Evolutionary conservation across 1,139 yeast species (phyloP), one percentile per base, ranked within the genome.

Genomic region (Hyphopichia fennica): DNA sequence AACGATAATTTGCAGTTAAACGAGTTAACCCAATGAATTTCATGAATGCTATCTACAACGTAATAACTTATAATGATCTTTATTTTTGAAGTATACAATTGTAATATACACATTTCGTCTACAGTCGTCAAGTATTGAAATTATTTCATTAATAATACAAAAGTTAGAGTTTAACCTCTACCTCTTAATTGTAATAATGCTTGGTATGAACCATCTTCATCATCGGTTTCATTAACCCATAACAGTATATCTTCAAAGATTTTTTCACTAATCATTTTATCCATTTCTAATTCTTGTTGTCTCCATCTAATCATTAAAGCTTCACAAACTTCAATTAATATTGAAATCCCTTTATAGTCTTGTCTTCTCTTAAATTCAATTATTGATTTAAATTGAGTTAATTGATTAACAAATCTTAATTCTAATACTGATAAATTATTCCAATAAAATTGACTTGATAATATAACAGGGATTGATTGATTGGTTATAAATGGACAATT

Each of bases 311-410:
- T 59, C 57, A 84, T 84, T 37, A 88, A 68, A 2, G 69, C 62
- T 54, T 87, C 95, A 60, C 96, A 87, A 28, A 89, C 82, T 61
- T 89, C 96, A 18, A 90, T 72, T 36, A 88, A 61, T 13, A 89
- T 74, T 2, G 80, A 72, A 8, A 77, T 69, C 7, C 80, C 79
- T 36, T 62, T 61, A 30, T 69, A 63, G 44, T 77, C 79, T 50
- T 82, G 85, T 48, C 80, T 70, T 45, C 85, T 71, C 56, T 82
- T 84, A 68, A 83, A 89, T 50, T 77, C 75, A 18, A 88, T 82
- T 3, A 91, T 62, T 2, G 93, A 83, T 41, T 67, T 69, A 62
- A 87, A 72, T 45, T 85, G 75, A 3, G 81, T 76, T 34, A 90
- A 62, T 23, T 74, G 73, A 3, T 70, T 57, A 45, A 87, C 74